Evolutionary conservation across 1,284 basidiomycete genomes (phyloP), one percentile per base, ranked within the genome.

Genomic region (Pterulicium gracile): DNA sequence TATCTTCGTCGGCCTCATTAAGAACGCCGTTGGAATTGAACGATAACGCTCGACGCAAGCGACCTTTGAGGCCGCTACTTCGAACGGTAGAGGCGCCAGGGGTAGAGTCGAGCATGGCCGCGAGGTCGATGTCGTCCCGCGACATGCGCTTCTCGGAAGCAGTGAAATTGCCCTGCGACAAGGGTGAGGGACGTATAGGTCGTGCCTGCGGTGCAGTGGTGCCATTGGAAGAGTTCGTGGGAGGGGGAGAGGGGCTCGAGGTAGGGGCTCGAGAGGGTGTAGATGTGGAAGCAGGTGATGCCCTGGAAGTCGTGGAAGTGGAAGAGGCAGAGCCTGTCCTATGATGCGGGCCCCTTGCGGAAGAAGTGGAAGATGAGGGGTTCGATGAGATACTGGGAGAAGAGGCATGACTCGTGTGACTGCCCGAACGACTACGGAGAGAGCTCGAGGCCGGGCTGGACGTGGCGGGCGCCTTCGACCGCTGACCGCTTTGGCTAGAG

Each of bases 81-180:
- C 79, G 71, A 52, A 74, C 63, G 56, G 68, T 65, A 51, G 64
- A 61, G 15, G 64, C 63, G 19, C 63, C 68, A 3, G 71, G 66
- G 7, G 68, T 65, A 24, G 73, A 64, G 52, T 79, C 75, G 47
- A 76, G 60, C 61, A 77, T 72, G 24, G 78, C 68, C 1, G 71
- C 74, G 27, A 83, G 67, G 62, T 84, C 81, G 48, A 77, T 81
- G 56, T 88, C 85, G 63, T 87, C 85, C 47, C 77, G 75, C 17
- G 81, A 84, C 72, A 85, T 84, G 44, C 83, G 77, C 52, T 81
- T 81, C 61, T 87, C 84, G 0, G 74, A 62, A 17, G 74, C 71
- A 10, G 75, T 76, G 51, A 77, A 79, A 15, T 63, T 80, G 34
- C 77, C 80, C 58, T 88, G 84, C 3, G 81, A 85, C 36, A 88